Base-by-base conservation (phyloP, 225 moss, liverwort and hornwort genomes). In the Antitrichia curtipendula region DNA sequence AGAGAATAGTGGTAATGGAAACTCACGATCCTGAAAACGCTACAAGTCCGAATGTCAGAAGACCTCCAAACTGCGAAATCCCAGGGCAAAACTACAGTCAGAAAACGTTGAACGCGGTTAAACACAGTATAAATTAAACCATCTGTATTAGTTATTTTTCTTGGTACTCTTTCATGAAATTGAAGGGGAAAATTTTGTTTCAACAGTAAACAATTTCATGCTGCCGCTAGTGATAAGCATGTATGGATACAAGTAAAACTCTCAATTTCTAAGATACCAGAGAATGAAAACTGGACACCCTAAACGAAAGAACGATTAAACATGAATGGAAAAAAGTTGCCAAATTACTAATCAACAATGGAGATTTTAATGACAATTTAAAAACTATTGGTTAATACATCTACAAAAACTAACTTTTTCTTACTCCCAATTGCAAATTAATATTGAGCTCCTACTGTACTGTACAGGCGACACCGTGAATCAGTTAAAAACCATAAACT, bases 1-100 rank as follows among this genome's bases (percentile, higher is more conserved):
- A 85, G 78, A 85, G 76, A 78, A 57, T 66, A 45, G 79, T 60
- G 45, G 82, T 9, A 43, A 83, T 49, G 28, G 49, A 77, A 85
- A 92, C 97, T 94, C 91, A 99, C 98, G 98, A 94, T 95, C 98
- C 97, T 58, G 96, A 99, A 78, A 99, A 99, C 58, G 95, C 95
- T 22, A 96, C 58, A 45, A 99, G 94, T 50, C 97, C 98, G 64
- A 96, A 95, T 21, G 97, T 91, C 83, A 97, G 34, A 57, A 99
- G 95, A 80, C 96, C 92, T 84, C 98, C 97, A 86, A 97, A 97
- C 98, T 98, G 97, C 87, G 91, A 75, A 88, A 29, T 34, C n/a
- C 57, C 87, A 80, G 75, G 59, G 32, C 19, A 88, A 58, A 68
- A 49, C 40, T 16, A 81, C 23, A 80, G 65, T 87, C 34, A 88